Conservation (phyloP, 352 stramenopile genomes). For the Phytophthora palmivora region DNA sequence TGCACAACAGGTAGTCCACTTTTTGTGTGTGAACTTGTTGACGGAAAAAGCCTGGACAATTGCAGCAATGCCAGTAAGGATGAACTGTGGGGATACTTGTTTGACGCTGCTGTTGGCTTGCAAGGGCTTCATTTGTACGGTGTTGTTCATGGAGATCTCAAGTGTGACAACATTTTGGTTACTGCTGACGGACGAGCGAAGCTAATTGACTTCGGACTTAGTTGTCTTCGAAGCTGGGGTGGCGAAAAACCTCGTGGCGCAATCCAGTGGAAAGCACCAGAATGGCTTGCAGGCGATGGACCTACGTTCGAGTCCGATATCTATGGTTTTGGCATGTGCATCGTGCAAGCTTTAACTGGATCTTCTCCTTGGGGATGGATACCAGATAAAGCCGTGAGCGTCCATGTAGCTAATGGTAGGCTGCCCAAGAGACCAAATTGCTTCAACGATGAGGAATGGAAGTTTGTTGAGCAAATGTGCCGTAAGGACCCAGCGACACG, state of each 20-base stretch:
- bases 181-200: background rate
- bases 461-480: background rate
- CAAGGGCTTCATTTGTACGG: background rate
- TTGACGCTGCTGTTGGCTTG: background rate
- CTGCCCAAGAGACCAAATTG: background rate
- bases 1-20: background rate
- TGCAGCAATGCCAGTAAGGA: background rate
- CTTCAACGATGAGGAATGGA: background rate
- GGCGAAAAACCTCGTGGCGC: background rate
- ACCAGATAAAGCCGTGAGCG: background rate
- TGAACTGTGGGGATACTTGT: background rate
- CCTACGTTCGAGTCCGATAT: background rate
- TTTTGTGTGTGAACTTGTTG: background rate
- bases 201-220: background rate
- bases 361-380: background rate
- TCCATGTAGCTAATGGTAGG: background rate
- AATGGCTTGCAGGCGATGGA: background rate
- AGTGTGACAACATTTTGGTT: background rate
- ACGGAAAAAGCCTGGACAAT: background rate
- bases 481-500: background rate
- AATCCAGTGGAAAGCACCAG: background rate
- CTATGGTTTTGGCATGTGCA: background rate
- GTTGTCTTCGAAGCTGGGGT: background rate
- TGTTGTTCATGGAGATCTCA: background rate
- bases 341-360: background rate